phyloP scores from a whole-genome alignment of 768 basidiomycete species.

The Boletus sp. region DNA sequence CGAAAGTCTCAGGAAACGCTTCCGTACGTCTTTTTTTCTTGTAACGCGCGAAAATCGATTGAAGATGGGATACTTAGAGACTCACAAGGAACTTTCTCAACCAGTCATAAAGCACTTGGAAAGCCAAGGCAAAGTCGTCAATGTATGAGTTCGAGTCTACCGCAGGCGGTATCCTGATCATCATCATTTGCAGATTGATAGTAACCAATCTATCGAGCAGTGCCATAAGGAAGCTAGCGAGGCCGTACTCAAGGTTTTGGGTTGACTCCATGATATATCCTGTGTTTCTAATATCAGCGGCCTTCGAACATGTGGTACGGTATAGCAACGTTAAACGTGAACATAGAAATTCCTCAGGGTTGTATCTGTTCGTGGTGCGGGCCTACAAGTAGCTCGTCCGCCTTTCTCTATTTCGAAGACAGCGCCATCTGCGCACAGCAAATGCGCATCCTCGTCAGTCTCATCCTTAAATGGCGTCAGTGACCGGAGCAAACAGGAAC shows the following conservation, averaged over 20 bases:
- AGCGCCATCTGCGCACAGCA: constrained; percentile 79
- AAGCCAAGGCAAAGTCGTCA: constrained; percentile 64
- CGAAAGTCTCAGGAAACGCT: constrained; percentile 96
- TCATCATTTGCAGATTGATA: constrained; percentile 54
- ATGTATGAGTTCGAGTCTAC: constrained; percentile 44
- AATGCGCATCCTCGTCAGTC: constrained; percentile 58
- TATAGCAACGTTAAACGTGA: constrained; percentile 37
- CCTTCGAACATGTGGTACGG: neutral
- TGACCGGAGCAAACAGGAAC: constrained; percentile 1
- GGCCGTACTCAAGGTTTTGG: constrained; percentile 52
- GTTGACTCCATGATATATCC: constrained; percentile 16
- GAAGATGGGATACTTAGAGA: constrained; percentile 44
- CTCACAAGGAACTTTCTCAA: constrained; percentile 86
- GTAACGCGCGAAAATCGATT: neutral
- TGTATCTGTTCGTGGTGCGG: constrained; percentile 35
- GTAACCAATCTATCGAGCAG: constrained; percentile 63
- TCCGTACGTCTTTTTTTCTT: constrained; percentile 52
- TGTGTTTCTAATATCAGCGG: neutral
- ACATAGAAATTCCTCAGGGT: constrained; percentile 40
- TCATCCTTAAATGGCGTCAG: constrained; percentile 45
- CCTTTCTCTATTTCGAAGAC: constrained; percentile 60
- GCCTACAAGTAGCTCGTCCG: constrained; percentile 55
- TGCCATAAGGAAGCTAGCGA: constrained; percentile 62
- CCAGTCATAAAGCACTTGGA: constrained; percentile 89
- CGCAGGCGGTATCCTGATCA: neutral